Base-by-base conservation (phyloP, 176 grass and related monocot genomes). In the Luzula sylvatica region DNA sequence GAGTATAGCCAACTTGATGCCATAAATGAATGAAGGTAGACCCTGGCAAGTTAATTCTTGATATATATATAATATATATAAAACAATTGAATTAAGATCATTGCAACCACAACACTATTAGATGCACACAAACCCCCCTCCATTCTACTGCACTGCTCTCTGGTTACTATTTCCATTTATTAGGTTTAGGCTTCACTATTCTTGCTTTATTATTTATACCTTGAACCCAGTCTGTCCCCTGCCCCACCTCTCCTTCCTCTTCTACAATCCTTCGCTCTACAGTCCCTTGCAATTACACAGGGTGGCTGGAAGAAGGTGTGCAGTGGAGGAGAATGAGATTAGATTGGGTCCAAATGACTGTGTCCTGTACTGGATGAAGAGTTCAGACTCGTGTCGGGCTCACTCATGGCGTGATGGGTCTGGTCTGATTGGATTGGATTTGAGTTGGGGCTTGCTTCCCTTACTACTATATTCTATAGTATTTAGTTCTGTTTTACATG, bases 131-230 rank as follows among this genome's bases (percentile, higher is more conserved):
- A 69, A 86, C 78, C 87, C 82, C 65, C 56, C 43, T 65, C 64
- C 9, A 62, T 79, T 45, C 57, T 53, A 50, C 8, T 24, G 35
- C 63, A 51, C 76, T 85, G 81, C 59, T 79, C 82, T 82, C 77
- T 53, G 69, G 46, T 77, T 38, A 82, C 87, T 94, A 82, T 87
- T 94, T 71, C 82, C 50, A 70, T 81, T 87, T 87, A 18, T 82
- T 81, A 82, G 66, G 18, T 15, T 65, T 66, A 77, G 71, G 32
- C 15, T 65, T 70, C 77, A 86, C 87, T 94, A 81, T 82, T 72
- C 3, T 20, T 50, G 43, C 28, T 71, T 82, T 72, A 86, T 87
- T 76, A 75, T 82, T 73, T 70, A 87, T 87, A 87, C 87, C 82
- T 79, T 69, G 67, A 87, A 82, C 71, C 78, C 74, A 55, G 23